Evolutionary conservation across 1,139 yeast species (phyloP).

Genomic region (Lodderomyces pseudojiufengensis): DNA sequence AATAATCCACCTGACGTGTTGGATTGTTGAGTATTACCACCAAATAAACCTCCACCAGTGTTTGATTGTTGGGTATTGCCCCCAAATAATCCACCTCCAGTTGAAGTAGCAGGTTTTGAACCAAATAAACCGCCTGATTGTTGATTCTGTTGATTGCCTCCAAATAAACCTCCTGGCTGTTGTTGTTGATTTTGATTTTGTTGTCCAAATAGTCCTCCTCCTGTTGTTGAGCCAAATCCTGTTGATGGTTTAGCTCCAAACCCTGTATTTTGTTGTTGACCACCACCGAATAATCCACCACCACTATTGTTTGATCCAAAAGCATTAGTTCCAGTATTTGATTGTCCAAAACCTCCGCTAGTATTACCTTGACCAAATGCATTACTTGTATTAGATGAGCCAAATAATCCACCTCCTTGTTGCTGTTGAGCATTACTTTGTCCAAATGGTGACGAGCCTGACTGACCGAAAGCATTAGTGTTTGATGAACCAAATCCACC

Average conservation of each 20-base stretch:
- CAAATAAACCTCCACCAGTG: slow-evolving; percentile 24
- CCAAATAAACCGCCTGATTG: slow-evolving; percentile 24
- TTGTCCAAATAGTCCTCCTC: slow-evolving; percentile 19
- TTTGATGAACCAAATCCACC: slow-evolving; percentile 17
- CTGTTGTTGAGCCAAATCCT: slow-evolving; percentile 12
- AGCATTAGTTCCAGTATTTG: slow-evolving; percentile 12
- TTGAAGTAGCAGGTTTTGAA: slow-evolving; percentile 14
- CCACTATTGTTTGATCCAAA: slow-evolving; percentile 18
- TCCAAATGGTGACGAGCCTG: slow-evolving; percentile 13
- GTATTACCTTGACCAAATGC: slow-evolving; percentile 19
- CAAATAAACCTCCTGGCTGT: slow-evolving; percentile 14
- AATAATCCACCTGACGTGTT: slow-evolving; percentile 16
- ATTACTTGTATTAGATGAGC: slow-evolving; percentile 18
- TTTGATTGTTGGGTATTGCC: slow-evolving; percentile 3
- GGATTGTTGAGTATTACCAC: slow-evolving; percentile 6
- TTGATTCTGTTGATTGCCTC: slow-evolving; percentile 8
- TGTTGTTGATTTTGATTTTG: slow-evolving; percentile 17
- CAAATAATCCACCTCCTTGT: slow-evolving; percentile 19
- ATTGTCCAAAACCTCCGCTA: slow-evolving; percentile 10
- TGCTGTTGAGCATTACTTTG: slow-evolving; percentile 9
- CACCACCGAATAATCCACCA: slow-evolving; percentile 13
- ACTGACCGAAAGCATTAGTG: slow-evolving; percentile 24
- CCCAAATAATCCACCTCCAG: slow-evolving; percentile 18
- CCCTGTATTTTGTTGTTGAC: slow-evolving; percentile 9
- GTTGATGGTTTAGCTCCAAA: slow-evolving; percentile 19